Percentiles rank a stretch among this genome's conserved stretches.
phyloP scores from a whole-genome alignment of 2,329 filamentous ascomycete species.

The Gaeumannomyces tritici region DNA sequence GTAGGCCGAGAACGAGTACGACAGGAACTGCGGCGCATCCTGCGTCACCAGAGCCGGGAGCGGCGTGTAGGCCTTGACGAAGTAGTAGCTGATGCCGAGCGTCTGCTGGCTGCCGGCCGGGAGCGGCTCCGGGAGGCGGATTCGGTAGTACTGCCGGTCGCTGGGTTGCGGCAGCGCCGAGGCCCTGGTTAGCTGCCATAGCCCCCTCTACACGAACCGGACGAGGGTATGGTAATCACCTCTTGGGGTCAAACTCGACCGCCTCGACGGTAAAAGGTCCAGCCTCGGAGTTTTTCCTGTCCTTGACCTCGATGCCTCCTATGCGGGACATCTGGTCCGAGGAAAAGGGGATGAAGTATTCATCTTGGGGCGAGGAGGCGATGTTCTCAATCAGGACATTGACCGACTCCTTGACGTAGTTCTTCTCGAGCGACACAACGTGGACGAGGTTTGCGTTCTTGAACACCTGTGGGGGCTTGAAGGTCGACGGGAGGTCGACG shows the following conservation, averaged over 20 bases:
- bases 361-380: constrained; percentile 65
- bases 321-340: constrained; percentile 64
- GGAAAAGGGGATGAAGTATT: constrained; percentile 88
- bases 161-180: constrained; percentile 28
- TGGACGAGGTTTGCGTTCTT: constrained; percentile 89
- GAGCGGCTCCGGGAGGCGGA: constrained; percentile 68
- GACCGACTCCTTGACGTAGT: constrained; percentile 79
- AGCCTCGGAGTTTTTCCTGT: constrained; percentile 70
- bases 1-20: constrained; percentile 80
- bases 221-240: constrained; percentile 25
- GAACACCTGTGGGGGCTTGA: constrained; percentile 84
- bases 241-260: constrained; percentile 54
- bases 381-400: constrained; percentile 93
- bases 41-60: constrained; percentile 79
- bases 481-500: constrained; percentile 50
- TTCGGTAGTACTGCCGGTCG: constrained; percentile 72
- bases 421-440: constrained; percentile 86
- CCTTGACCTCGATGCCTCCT: constrained; percentile 82
- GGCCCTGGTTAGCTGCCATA: constrained; percentile 12
- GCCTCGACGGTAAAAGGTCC: constrained; percentile 60
- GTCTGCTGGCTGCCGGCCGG: constrained; percentile 71
- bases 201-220: constrained; percentile 2
- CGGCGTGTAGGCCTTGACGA: constrained; percentile 69
- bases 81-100: constrained; percentile 75
- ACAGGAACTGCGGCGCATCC: constrained; percentile 75